Percentiles rank a stretch among this genome's conserved stretches.
Conservation (phyloP, 2,329 filamentous ascomycete genomes). For the Sphaerulina musiva region DNA sequence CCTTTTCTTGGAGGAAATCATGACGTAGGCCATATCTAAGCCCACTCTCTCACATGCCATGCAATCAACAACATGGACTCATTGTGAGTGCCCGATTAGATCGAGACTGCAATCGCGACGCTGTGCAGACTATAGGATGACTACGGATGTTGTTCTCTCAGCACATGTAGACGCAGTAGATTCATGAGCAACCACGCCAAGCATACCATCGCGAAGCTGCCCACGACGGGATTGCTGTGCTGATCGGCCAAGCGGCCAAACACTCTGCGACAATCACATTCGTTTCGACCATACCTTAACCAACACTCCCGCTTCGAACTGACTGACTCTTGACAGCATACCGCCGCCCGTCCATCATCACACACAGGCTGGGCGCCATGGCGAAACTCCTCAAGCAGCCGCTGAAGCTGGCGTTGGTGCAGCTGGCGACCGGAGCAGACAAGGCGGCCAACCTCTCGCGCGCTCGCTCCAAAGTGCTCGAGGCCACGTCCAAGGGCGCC, state of each 20-base stretch:
- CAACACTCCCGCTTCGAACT: too few relatives aligned
- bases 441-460: slow-evolving; percentile 77
- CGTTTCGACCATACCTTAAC: too few relatives aligned
- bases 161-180: too few relatives aligned
- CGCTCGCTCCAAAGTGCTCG: slow-evolving; percentile 74
- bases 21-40: slow-evolving; percentile 5
- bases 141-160: not conserved
- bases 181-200: too few relatives aligned
- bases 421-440: slow-evolving; percentile 68
- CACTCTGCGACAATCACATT: too few relatives aligned
- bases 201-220: too few relatives aligned
- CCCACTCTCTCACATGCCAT: not conserved
- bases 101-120: not conserved
- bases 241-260: too few relatives aligned
- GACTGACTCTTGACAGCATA: not conserved
- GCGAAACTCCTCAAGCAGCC: slow-evolving; percentile 62
- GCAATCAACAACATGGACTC: not conserved
- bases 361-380: slow-evolving; percentile 35
- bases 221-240: too few relatives aligned
- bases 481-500: slow-evolving; percentile 69
- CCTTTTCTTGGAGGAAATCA: not conserved
- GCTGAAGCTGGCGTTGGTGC: slow-evolving; percentile 72
- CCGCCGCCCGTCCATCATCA: not conserved
- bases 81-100: not conserved
- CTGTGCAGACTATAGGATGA: not conserved